Base-by-base conservation (phyloP, 768 basidiomycete species). In the Calvatia gigantea region DNA sequence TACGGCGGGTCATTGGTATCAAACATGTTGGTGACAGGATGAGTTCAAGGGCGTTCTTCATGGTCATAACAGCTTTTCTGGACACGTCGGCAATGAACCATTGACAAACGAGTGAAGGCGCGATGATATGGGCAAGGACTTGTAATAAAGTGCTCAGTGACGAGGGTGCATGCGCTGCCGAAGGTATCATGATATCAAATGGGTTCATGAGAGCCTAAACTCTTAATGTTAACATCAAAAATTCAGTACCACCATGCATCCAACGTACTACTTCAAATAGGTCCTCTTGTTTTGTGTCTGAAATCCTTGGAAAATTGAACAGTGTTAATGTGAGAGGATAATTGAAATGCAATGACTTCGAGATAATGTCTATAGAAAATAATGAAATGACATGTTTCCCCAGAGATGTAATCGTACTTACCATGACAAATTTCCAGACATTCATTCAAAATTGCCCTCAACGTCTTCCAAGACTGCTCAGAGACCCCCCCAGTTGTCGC, bases 61-160 rank as follows among this genome's bases (percentile, higher is more conserved):
- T 49, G 12, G 46, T 41, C 37, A n/a, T 28, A 14, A 43, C 31
- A 3, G 75, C 65, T 29, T 68, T 71, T 31, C 76, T 78, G 43
- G 73, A 60, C 39, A 83, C 60, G 60, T 86, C 82, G 14, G 67
- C 62, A 7, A 84, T 70, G 47, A 83, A 80, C 70, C 77, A 79
- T 31, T 77, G 74, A 11, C 73, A 75, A 39, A 73, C 71, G 11
- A 79, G 65, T 1, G 76, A 63, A 2, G 76, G 75, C 38, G 66
- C 69, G 43, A 85, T 55, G 1, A 75, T 65, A 47, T 70, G 72
- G 28, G 73, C 67, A 21, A 81, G 60, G 12, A 82, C 64, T 33
- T 81, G 75, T 17, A 80, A 63, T 21, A 82, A 62, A 31, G 78
- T 67, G 31, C 74, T 72, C 43, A 82, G 68, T 54, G 87, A 75